Base-by-base conservation (phyloP, 176 grass and related monocot genomes). In the Aegilops umbellulata region DNA sequence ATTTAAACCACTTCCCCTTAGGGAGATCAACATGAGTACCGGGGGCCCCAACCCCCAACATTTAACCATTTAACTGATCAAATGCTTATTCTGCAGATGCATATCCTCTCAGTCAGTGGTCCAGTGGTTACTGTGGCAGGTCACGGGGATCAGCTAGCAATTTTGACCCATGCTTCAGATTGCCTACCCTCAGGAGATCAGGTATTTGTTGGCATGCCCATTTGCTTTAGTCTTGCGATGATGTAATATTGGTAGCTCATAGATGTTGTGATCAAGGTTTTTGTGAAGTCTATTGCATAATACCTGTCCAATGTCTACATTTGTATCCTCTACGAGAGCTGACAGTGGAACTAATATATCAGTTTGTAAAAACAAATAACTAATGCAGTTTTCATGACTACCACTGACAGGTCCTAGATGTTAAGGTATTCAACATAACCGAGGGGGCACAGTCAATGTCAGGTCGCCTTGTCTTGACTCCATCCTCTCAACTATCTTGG, bases 101-200 rank as follows among this genome's bases (percentile, higher is more conserved):
- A 98, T 84, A 90, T 98, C 76, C 88, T 95, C 46, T 94, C 91
- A 83, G 70, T 95, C 8, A 94, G 82, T 91, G 93, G 96, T 66
- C 96, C 93, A 36, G 92, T 95, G 65, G 96, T 98, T 69, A 90
- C 92, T 31, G 88, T 83, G 66, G 92, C 86, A 35, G 96, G 96
- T 79, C 90, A 92, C 62, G 60, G 79, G 79, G 88, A 98, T 81
- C 84, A 85, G 67, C 86, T 98, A 79, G 93, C 96, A 65, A 78
- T 98, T 83, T 90, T 98, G 39, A 89, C 90, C 38, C 96, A 98
- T 94, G 87, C 91, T 92, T 98, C 96, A 65, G 91, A 92, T 77
- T 94, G 96, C 82, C 93, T 95, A 38, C 83, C 93, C 57, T 98
- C 96, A 61, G 96, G 96, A 84, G 96, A 94, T 81, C 96, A 98